Evolutionary conservation across 1,284 basidiomycete genomes (phyloP).

Genomic region (Dichomitus squalens): DNA sequence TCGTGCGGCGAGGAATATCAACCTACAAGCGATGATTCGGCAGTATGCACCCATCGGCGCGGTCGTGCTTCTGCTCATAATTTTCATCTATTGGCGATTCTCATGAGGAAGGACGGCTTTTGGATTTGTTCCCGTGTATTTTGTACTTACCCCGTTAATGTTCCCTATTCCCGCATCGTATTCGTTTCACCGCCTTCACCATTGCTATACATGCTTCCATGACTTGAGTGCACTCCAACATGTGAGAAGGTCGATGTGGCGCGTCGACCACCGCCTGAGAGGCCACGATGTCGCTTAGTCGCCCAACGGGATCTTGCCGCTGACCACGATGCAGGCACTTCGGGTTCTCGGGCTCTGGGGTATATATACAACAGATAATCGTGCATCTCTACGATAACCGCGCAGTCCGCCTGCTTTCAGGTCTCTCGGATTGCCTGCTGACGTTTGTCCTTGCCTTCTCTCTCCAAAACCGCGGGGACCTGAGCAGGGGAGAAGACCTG

Average conservation of each 20-base stretch:
- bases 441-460: not conserved
- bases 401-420: slow-evolving; percentile 10
- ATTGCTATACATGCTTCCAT: not conserved
- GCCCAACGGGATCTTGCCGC: slow-evolving; percentile 29
- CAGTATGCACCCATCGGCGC: slow-evolving; percentile 94
- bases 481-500: too few relatives aligned
- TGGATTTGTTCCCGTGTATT: slow-evolving; percentile 7
- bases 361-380: slow-evolving; percentile 25
- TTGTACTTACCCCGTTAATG: slow-evolving; percentile 17
- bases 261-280: not conserved
- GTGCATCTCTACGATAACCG: slow-evolving; percentile 20
- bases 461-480: not conserved
- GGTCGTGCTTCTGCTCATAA: slow-evolving; percentile 77
- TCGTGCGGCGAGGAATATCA: slow-evolving; percentile 94
- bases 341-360: slow-evolving; percentile 19
- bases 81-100: slow-evolving; percentile 94
- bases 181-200: not conserved
- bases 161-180: slow-evolving; percentile 6
- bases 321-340: slow-evolving; percentile 24
- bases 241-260: not conserved
- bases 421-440: slow-evolving; percentile 5
- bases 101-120: slow-evolving; percentile 37
- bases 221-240: not conserved
- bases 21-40: slow-evolving; percentile 89
- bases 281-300: slow-evolving; percentile 18